phyloP scores from a whole-genome alignment of 2,329 filamentous ascomycete genomes.

The Pseudopyricularia cyperi region DNA sequence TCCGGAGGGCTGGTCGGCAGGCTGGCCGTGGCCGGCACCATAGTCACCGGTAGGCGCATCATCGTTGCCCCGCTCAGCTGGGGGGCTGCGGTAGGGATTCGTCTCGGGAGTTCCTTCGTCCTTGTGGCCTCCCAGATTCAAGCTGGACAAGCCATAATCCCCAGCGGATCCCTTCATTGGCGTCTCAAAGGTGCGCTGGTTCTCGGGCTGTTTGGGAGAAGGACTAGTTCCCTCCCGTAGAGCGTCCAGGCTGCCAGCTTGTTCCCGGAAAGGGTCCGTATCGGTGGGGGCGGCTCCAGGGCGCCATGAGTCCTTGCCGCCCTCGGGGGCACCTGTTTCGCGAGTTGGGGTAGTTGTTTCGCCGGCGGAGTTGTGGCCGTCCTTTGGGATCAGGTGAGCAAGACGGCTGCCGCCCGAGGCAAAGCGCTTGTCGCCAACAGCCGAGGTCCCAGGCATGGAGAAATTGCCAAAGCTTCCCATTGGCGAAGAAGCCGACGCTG shows the following conservation, averaged over 20 bases:
- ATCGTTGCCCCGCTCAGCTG: slow-evolving; percentile 51
- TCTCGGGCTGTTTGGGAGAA: slow-evolving; percentile 17
- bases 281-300: slow-evolving; percentile 52
- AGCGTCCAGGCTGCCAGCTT: slow-evolving; percentile 35
- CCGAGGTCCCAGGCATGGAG: slow-evolving; percentile 43
- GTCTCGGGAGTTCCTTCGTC: slow-evolving; percentile 79
- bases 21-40: slow-evolving; percentile 34
- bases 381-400: slow-evolving; percentile 72
- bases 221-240: slow-evolving; percentile 59
- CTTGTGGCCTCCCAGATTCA: slow-evolving; percentile 42
- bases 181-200: slow-evolving; percentile 33
- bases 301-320: slow-evolving; percentile 36
- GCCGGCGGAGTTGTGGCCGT: slow-evolving; percentile 41
- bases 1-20: slow-evolving; percentile 27
- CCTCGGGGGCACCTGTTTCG: slow-evolving; percentile 30
- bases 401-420: slow-evolving; percentile 65
- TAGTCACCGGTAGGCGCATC: slow-evolving; percentile 23
- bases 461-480: slow-evolving; percentile 90
- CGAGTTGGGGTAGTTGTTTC: slow-evolving; percentile 30
- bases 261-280: slow-evolving; percentile 62
- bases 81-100: slow-evolving; percentile 89
- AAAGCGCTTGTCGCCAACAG: slow-evolving; percentile 60
- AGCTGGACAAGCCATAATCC: slow-evolving; percentile 51
- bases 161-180: slow-evolving; percentile 39
- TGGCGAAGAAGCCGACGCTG: slow-evolving; percentile 50